Conservation (phyloP, 2,329 filamentous ascomycete genomes). For the Aspergillus sp. region DNA sequence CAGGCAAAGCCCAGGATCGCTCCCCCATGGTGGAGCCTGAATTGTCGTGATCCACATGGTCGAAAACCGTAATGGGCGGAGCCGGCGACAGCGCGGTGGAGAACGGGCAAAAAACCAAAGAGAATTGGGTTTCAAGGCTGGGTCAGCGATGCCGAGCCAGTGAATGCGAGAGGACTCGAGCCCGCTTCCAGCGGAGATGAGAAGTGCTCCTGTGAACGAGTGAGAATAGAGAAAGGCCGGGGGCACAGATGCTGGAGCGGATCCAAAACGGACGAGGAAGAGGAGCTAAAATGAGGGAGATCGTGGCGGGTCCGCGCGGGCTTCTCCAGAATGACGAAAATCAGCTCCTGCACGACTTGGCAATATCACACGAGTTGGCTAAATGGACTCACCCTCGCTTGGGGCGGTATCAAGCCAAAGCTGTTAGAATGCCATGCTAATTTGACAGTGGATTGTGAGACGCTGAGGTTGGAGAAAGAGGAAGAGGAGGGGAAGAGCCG, state of each 20-base stretch:
- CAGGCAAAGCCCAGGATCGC: neutral
- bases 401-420: neutral
- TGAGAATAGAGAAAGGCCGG: neutral
- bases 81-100: neutral
- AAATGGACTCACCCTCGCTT: neutral
- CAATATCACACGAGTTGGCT: neutral
- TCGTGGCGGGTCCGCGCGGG: constrained; percentile 5
- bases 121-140: constrained; percentile 5
- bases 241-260: neutral
- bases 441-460: neutral
- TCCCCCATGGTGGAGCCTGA: constrained; percentile 8
- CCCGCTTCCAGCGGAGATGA: constrained; percentile 8
- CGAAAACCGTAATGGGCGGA: neutral
- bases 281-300: neutral
- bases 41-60: constrained; percentile 5
- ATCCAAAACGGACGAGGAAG: neutral
- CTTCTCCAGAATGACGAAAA: neutral
- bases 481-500: neutral
- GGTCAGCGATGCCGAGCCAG: neutral
- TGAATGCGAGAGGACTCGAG: neutral
- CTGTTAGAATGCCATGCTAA: neutral
- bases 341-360: neutral
- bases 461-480: neutral
- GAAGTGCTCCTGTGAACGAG: neutral
- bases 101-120: neutral